Evolutionary conservation across 495 filamentous ascomycete genomes (phyloP).

Genomic region (Penicillium goetzii): DNA sequence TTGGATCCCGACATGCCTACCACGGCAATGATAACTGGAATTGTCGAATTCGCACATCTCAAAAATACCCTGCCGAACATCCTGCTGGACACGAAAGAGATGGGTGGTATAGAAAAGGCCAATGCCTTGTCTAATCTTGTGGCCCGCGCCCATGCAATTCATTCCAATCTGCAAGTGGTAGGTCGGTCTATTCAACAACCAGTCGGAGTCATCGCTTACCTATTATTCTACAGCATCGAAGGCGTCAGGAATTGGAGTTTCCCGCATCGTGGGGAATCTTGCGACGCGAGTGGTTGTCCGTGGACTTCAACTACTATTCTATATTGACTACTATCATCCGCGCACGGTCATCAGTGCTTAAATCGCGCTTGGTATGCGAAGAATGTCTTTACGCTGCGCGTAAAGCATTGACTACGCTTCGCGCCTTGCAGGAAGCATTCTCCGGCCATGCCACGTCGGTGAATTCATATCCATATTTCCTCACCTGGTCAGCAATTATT

Average conservation of each 20-base stretch:
- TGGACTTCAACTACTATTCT: slow-evolving; percentile 40
- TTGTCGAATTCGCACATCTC: slow-evolving; percentile 32
- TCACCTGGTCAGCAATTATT: slow-evolving; percentile 31
- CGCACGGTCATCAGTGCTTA: slow-evolving; percentile 29
- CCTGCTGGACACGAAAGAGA: slow-evolving; percentile 26
- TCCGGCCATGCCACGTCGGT: slow-evolving; percentile 22
- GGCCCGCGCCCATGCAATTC: slow-evolving; percentile 21
- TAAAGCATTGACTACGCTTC: slow-evolving; percentile 29
- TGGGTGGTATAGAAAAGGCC: slow-evolving; percentile 28
- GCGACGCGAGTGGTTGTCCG: slow-evolving; percentile 34
- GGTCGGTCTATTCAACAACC: not conserved
- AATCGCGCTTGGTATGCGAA: slow-evolving; percentile 32
- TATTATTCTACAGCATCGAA: slow-evolving; percentile 22
- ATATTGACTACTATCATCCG: slow-evolving; percentile 32
- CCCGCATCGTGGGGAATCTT: slow-evolving; percentile 23
- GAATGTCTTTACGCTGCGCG: slow-evolving; percentile 36
- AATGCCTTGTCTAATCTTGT: slow-evolving; percentile 32
- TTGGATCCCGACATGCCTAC: slow-evolving; percentile 31
- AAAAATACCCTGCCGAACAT: slow-evolving; percentile 26
- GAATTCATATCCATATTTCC: slow-evolving; percentile 36
- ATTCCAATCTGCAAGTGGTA: slow-evolving; percentile 29
- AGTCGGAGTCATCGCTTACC: not conserved
- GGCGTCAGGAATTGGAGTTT: slow-evolving; percentile 24
- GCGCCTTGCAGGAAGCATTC: slow-evolving; percentile 30
- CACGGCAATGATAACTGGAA: slow-evolving; percentile 27